These are phyloP conservation scores for Excoecaria cochinchinensis DNA, from an alignment of 345 rosid genomes.

Conservation along the genomic window DNA sequence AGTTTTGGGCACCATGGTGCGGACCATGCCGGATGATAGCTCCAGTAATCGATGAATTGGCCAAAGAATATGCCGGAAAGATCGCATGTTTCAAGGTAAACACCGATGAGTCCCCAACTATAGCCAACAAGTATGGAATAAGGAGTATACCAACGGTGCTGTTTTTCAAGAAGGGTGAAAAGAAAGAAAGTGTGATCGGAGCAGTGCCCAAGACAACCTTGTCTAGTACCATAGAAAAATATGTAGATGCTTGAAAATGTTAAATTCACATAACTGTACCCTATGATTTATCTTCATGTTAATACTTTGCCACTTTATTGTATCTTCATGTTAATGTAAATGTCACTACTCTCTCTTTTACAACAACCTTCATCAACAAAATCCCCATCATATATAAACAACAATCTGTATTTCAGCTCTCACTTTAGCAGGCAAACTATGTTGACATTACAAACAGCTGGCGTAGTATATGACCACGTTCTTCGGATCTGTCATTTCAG, in stretches of 20 bases:
- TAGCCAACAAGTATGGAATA: constrained; percentile 58
- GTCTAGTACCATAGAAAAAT: constrained; percentile 55
- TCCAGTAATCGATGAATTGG: constrained; percentile 57
- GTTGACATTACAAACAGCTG: not conserved
- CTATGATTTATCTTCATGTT: not conserved
- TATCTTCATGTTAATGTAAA: not conserved
- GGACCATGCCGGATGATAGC: constrained; percentile 80
- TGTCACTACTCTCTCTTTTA: not conserved
- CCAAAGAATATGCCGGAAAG: constrained; percentile 64
- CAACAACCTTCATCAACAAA: too few species aligned
- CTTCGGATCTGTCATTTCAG: not conserved
- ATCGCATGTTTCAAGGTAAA: constrained; percentile 59
- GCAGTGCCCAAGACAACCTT: constrained; percentile 74
- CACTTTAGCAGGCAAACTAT: not conserved
- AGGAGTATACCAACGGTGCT: constrained; percentile 76
- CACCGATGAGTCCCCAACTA: constrained; percentile 65
- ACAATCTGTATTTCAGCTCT: not conserved
- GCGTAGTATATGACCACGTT: not conserved
- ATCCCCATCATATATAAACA: not conserved
- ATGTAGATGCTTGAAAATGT: constrained; percentile 34
- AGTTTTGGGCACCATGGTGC: constrained; percentile 88
- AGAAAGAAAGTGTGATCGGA: constrained; percentile 71
- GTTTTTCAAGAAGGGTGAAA: constrained; percentile 67
- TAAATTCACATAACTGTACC: not conserved
- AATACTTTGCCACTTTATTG: not conserved